These are phyloP conservation scores for Phytopythium mirpurense DNA, from an alignment of 352 stramenopile genomes.

Conservation along the genomic window DNA sequence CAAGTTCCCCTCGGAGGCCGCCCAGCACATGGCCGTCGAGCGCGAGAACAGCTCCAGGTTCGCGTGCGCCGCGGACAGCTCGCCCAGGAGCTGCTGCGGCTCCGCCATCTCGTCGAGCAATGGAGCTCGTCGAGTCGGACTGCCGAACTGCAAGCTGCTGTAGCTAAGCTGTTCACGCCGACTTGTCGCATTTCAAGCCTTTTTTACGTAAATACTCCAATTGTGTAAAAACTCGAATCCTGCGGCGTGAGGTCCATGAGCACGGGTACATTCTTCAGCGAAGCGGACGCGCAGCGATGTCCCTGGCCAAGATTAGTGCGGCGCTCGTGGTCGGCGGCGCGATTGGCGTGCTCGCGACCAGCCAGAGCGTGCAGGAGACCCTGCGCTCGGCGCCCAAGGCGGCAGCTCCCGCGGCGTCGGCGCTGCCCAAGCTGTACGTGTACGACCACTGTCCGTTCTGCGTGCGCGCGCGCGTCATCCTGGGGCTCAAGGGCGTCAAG, in stretches of 20 bases:
- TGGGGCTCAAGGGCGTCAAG: conserved; percentile 42
- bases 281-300: too few relatives aligned
- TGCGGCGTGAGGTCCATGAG: too few relatives aligned
- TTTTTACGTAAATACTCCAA: too few relatives aligned
- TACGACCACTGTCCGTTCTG: conserved; percentile 62
- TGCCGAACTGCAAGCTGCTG: background rate
- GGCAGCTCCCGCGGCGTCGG: too few relatives aligned
- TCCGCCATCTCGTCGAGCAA: too few relatives aligned
- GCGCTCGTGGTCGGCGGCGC: conserved; percentile 20
- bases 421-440: conserved; percentile 40
- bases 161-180: too few relatives aligned
- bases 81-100: background rate
- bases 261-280: too few relatives aligned
- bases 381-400: conserved; percentile 6
- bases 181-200: too few relatives aligned
- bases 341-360: conserved; percentile 16
- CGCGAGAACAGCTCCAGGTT: conserved; percentile 27
- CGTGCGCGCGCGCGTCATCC: conserved; percentile 44
- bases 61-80: background rate
- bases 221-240: too few relatives aligned
- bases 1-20: conserved; percentile 53
- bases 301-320: conserved; percentile 18
- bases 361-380: conserved; percentile 5
- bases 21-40: conserved; percentile 78
- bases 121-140: too few relatives aligned